phyloP scores from a whole-genome alignment of 352 stramenopile species.

The Phytophthora pistaciae region DNA sequence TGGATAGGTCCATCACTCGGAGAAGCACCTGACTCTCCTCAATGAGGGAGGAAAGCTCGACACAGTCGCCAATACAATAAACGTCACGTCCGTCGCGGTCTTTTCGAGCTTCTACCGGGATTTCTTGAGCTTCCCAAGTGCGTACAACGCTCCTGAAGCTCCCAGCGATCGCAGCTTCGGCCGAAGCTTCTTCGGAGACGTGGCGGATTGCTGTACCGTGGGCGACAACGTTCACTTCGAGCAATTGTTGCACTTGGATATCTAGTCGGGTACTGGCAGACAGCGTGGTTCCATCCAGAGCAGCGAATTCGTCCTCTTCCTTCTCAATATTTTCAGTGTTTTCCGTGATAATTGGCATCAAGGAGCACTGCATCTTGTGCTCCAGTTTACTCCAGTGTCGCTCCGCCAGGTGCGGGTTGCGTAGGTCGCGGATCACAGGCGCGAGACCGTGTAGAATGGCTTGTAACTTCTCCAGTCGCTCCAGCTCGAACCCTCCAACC shows the following conservation, averaged over 20 bases:
- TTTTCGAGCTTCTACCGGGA: conserved; percentile 53
- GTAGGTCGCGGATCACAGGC: conserved; percentile 67
- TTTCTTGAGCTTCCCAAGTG: conserved; percentile 71
- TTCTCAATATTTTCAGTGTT: not conserved
- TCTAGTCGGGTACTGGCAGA: conserved; percentile 28
- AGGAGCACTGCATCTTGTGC: conserved; percentile 67
- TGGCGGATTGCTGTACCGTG: conserved; percentile 61
- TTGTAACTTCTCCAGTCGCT: conserved; percentile 51
- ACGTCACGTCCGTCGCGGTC: conserved; percentile 71
- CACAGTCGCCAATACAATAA: conserved; percentile 62
- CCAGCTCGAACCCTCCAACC: conserved; percentile 33
- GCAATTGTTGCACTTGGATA: conserved; percentile 57
- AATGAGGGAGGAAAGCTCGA: conserved; percentile 60
- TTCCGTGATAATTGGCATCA: conserved; percentile 18
- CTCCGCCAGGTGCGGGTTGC: conserved; percentile 64
- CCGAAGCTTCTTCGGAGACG: conserved; percentile 74
- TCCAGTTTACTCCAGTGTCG: conserved; percentile 82
- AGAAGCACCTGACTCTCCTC: conserved; percentile 82
- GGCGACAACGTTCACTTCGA: conserved; percentile 53
- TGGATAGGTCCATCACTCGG: conserved; percentile 76
- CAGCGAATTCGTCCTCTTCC: conserved; percentile 4
- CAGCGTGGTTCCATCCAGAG: conserved; percentile 2
- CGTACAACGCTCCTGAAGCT: conserved; percentile 64
- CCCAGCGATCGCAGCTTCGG: conserved; percentile 67
- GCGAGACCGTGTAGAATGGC: conserved; percentile 53